Conservation (phyloP, 2,329 filamentous ascomycete genomes). For the Ophiostoma triangulosporum region DNA sequence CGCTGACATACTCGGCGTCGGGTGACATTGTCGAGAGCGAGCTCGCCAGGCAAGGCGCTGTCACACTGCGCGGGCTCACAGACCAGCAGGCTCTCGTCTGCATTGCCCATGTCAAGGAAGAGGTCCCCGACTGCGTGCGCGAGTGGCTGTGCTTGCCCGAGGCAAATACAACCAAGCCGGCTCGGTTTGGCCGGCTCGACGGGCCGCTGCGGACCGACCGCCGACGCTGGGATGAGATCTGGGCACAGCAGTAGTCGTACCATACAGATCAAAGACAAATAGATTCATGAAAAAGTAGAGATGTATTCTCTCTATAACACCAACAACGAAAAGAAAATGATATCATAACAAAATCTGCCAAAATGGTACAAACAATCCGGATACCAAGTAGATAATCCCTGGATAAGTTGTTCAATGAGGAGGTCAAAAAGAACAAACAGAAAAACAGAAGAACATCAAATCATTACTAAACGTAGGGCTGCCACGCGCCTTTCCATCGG, state of each 20-base stretch:
- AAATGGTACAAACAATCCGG: neutral
- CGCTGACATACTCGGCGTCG: constrained; percentile 26
- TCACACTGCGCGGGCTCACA: constrained; percentile 48
- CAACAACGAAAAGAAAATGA: neutral
- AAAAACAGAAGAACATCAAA: neutral
- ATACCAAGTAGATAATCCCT: neutral
- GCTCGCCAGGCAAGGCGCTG: constrained; percentile 27
- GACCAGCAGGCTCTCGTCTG: constrained; percentile 72
- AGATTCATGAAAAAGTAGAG: neutral
- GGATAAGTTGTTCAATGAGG: neutral
- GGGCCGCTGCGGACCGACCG: constrained; percentile 46
- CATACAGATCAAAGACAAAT: neutral
- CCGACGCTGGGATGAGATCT: constrained; percentile 51
- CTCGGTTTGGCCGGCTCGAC: constrained; percentile 50
- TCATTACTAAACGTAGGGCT: neutral
- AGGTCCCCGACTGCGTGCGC: constrained; percentile 71
- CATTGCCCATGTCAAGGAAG: constrained; percentile 81
- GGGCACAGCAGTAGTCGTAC: constrained; percentile 26
- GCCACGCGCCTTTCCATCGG: neutral
- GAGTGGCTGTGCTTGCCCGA: constrained; percentile 82
- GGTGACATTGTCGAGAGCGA: constrained; percentile 31
- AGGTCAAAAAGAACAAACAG: neutral
- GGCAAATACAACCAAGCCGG: constrained; percentile 45
- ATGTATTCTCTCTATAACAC: neutral
- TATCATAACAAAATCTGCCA: too few relatives aligned